Evolutionary conservation across 805 yeast species (phyloP).

Genomic region (Wickerhamiella siamensis): DNA sequence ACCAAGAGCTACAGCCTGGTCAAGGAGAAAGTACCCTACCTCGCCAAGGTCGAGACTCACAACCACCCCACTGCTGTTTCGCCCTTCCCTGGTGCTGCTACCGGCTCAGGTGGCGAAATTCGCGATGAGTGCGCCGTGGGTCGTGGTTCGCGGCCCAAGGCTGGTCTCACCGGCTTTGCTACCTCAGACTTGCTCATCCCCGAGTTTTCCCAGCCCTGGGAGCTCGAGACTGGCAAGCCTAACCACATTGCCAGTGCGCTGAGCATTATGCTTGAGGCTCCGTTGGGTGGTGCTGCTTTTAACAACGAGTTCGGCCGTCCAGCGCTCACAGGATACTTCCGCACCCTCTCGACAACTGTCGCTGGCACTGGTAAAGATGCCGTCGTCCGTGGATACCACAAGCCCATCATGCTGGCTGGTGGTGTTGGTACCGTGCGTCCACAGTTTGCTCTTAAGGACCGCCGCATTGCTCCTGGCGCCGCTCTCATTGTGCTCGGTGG

Average conservation of each 20-base stretch:
- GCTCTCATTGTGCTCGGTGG: conserved; percentile 92
- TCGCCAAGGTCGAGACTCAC: conserved; percentile 95
- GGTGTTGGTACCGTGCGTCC: conserved; percentile 97
- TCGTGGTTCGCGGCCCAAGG: conserved; percentile 92
- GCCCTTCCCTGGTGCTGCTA: conserved; percentile 98
- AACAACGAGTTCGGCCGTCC: conserved; percentile 99
- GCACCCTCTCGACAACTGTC: conserved; percentile 80
- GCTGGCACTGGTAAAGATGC: conserved; percentile 31
- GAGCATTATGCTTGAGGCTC: conserved; percentile 94
- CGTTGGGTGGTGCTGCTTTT: conserved; percentile 94
- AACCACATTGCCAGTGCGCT: conserved; percentile 81
- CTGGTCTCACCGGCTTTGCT: conserved; percentile 87
- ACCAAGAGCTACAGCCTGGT: conserved; percentile 60
- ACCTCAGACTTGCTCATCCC: conserved; percentile 88
- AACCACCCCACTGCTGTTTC: conserved; percentile 99
- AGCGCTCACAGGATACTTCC: conserved; percentile 87
- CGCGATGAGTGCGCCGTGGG: conserved; percentile 99
- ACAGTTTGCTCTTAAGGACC: conserved; percentile 73
- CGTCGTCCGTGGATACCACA: conserved; percentile 91
- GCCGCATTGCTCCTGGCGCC: conserved; percentile 81
- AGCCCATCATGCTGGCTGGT: conserved; percentile 99
- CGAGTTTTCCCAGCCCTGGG: conserved; percentile 86
- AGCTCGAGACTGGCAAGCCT: conserved; percentile 77
- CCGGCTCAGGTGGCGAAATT: conserved; percentile 99
- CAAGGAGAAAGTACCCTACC: conserved; percentile 70